phyloP scores from a whole-genome alignment of 257 asterid genomes.

The Solanum lignicaule region DNA sequence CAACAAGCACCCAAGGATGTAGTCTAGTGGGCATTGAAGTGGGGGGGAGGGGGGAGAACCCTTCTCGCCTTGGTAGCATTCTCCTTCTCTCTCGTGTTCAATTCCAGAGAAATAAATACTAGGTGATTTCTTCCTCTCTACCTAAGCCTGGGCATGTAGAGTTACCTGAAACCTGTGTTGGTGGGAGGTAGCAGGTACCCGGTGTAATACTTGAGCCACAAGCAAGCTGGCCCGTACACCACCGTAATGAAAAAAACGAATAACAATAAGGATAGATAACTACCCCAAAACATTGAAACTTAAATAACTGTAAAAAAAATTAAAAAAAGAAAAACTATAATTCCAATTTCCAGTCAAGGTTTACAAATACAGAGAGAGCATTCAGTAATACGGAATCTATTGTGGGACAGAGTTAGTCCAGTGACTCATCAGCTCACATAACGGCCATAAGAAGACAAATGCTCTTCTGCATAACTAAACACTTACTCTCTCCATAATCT shows the following conservation, averaged over 20 bases:
- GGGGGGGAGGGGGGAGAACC: not conserved
- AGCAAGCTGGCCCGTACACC: not conserved
- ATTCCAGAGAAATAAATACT: not conserved
- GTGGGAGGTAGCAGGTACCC: not conserved
- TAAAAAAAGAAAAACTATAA: not conserved
- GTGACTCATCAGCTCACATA: not conserved
- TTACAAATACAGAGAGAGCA: not conserved
- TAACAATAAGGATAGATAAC: not conserved
- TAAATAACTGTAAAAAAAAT: not conserved
- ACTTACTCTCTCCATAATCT: not conserved
- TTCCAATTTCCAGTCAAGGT: not conserved
- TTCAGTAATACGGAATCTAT: not conserved
- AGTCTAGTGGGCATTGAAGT: not conserved
- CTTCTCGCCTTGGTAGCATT: not conserved
- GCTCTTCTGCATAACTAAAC: not conserved
- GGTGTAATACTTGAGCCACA: not conserved
- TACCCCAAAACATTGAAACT: not conserved
- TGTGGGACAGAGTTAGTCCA: not conserved
- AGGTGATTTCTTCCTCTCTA: not conserved
- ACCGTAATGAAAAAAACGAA: not conserved
- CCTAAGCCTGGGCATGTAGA: not conserved
- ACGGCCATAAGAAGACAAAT: not conserved
- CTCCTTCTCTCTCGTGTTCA: not conserved
- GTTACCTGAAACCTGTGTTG: not conserved
- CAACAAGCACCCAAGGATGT: not conserved